phyloP scores from a whole-genome alignment of 306 rosid species.

The Castanea crenata region DNA sequence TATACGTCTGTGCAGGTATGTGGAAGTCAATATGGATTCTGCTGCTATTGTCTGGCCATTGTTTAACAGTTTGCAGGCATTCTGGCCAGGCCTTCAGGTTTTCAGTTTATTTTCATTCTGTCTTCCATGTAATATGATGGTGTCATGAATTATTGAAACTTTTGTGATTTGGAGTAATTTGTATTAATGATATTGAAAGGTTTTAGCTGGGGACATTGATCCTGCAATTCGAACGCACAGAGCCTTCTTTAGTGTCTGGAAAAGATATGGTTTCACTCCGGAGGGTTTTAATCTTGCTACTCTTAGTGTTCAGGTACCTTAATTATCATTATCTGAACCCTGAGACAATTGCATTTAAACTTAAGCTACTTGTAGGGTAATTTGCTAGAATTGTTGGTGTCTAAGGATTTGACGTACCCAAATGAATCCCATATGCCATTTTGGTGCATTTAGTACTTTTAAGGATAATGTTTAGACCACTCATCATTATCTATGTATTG shows the following conservation, averaged over 20 bases:
- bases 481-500: background rate
- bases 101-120: conserved; percentile 18
- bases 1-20: conserved; percentile 60
- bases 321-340: conserved; percentile 19
- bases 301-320: conserved; percentile 85
- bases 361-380: background rate
- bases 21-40: conserved; percentile 97
- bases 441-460: conserved; percentile 8
- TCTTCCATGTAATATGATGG: conserved; percentile 11
- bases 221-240: conserved; percentile 95
- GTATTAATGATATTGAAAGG: conserved; percentile 52
- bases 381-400: conserved; percentile 17
- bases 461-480: background rate
- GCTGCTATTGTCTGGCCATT: conserved; percentile 97
- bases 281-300: conserved; percentile 98
- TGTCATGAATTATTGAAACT: conserved; percentile 18
- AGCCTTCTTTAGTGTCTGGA: conserved; percentile 98
- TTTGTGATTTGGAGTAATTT: conserved; percentile 22
- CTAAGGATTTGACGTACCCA: conserved; percentile 7
- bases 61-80: conserved; percentile 96
- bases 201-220: conserved; percentile 89
- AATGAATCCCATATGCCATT: conserved; percentile 2
- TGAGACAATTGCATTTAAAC: conserved; percentile 8
- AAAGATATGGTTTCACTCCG: conserved; percentile 92
- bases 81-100: conserved; percentile 99